Base-by-base conservation (phyloP, 164 flowering plant genomes). In the Kingdonia uniflora region DNA sequence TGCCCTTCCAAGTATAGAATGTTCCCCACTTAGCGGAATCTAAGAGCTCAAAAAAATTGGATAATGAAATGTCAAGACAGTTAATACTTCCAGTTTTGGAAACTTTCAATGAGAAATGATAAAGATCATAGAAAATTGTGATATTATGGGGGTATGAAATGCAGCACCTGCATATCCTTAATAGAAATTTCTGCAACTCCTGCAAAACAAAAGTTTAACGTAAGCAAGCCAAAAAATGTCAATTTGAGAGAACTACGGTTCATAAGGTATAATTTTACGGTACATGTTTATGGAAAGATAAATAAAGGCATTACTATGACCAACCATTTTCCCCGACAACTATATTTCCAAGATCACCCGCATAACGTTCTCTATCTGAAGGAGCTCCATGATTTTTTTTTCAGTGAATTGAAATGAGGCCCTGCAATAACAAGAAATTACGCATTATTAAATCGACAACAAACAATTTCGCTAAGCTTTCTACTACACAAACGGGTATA, bases 321-420 rank as follows among this genome's bases (percentile, higher is more conserved):
- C 20, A 42, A 88, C 92, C 97, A 75, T 89, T 85, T 21, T 69
- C 55, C 50, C 76, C 88, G 1, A 94, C 97, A 59, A 74, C 16
- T 48, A 89, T 80, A 78, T 89, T 89, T 5, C 97, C 97, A 66
- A 89, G 74, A 65, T 89, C 97, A 66, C 97, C 97, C 12, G 90
- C 94, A 49, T 86, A 95, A 13, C 97, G 73, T 47, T 74, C 77
- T 23, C 52, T 29, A 64, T 82, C 88, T 16, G 60, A 6, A 1
- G 95, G 97, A 65, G 83, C 81, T 56, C 95, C 97, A 69, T 89
- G 97, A 56, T 74, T 54, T 54, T 72, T n/a, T 79, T 73, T 79
- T 82, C 33, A 73, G 24, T 43, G 97, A 95, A 76, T 89, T 89
- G 56, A 80, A 89, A 67, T 87, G 87, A 59, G 95, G 88, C 22